Base-by-base conservation (phyloP, 78 protist species). In the Bigelowiella natans region DNA sequence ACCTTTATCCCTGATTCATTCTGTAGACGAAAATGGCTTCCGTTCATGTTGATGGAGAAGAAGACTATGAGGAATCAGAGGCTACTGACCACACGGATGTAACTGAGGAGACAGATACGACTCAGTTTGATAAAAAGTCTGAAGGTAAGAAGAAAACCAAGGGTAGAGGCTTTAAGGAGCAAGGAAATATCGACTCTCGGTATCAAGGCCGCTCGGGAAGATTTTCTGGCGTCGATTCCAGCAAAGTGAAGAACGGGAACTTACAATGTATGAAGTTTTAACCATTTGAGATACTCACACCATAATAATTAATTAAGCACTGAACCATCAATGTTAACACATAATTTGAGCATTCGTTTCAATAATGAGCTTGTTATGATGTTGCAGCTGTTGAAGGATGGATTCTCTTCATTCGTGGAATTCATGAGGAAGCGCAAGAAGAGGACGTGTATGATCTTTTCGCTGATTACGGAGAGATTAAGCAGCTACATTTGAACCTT, bases 391-490 rank as follows among this genome's bases (percentile, higher is more conserved):
- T 97, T 34, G 98, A 95, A 85, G 98, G 98, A 18, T 97, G 94
- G 94, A 95, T 96, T 86, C 83, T 97, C n/a, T 91, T 95, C 11
- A 94, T 94, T 30, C 82, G 93, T 1, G 91, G 92, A 39, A 86
- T 97, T 2, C 97, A 97, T 91, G 97, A 96, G 84, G 98, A 97
- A 73, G 96, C 96, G 7, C 91, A 83, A 63, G 98, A 97, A 88
- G 96, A 95, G 0, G 96, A 95, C 86, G 28, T 97, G 34, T 82
- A 88, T 38, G 97, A 95, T 31, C 28, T 88, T 30, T 97, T 97
- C 73, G 37, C 90, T 40, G 98, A 97, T 3, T 94, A 88, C 31
- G 98, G 98, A 2, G 92, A 90, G 31, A 92, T 95, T 85, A 92
- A 90, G 89, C 95, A 97, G 39, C 88, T 97, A 11, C 96, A 94